Conservation (phyloP, 148 eudicot genomes). For the Arbutus unedo region DNA sequence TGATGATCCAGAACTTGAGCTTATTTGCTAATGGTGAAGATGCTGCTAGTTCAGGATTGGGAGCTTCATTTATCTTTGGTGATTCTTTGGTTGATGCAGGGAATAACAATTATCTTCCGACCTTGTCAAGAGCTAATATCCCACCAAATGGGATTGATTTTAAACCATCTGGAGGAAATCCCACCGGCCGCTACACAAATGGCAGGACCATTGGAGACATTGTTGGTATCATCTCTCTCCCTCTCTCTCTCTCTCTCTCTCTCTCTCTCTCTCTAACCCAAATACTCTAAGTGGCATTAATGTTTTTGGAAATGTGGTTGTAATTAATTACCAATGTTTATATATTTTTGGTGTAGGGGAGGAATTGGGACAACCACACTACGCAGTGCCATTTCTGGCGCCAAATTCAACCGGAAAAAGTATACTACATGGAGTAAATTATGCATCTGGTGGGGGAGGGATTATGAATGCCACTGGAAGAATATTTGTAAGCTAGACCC, state of each 20-base stretch:
- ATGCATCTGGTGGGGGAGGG: slow-evolving; percentile 97
- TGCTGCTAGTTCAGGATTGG: slow-evolving; percentile 21
- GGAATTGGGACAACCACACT: slow-evolving; percentile 64
- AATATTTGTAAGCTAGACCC: slow-evolving; percentile 82
- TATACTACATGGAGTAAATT: slow-evolving; percentile 76
- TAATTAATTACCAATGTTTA: no score
- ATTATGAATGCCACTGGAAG: slow-evolving; percentile 88
- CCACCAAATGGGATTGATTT: slow-evolving; percentile 92
- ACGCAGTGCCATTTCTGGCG: slow-evolving; percentile 71
- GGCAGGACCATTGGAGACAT: slow-evolving; percentile 95
- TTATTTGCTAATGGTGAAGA: slow-evolving; percentile 21
- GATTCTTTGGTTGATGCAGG: slow-evolving; percentile 95
- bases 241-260: background rate
- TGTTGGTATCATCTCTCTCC: slow-evolving; percentile 45
- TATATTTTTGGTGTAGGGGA: slow-evolving; percentile 46
- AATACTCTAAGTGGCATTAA: no score
- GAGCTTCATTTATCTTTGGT: slow-evolving; percentile 86
- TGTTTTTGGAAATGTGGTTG: no score
- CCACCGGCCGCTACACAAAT: slow-evolving; percentile 83
- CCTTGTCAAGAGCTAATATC: slow-evolving; percentile 71
- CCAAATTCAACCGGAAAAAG: slow-evolving; percentile 79
- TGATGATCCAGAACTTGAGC: slow-evolving; percentile 16
- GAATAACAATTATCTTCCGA: slow-evolving; percentile 68
- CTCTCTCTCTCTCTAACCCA: no score
- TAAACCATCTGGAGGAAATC: slow-evolving; percentile 66